Base-by-base conservation (phyloP, 2,329 filamentous ascomycete genomes). In the Cordyceps sp. region DNA sequence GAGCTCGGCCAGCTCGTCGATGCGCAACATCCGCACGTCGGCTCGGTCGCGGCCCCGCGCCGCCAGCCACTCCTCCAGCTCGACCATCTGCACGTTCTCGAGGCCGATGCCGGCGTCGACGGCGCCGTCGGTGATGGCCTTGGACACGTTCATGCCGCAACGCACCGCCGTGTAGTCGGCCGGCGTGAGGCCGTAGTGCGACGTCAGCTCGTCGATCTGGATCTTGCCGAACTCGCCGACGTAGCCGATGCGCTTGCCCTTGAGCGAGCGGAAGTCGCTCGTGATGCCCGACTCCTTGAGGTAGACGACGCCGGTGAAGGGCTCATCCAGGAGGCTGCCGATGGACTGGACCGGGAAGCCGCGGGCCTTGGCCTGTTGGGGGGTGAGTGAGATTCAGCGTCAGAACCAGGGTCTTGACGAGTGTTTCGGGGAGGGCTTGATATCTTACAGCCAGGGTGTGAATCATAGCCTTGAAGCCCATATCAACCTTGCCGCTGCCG, bases 381-480 rank as follows among this genome's bases (percentile, higher is more conserved):
- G 9, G 12, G 15, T 10, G 4, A 28, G 10, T 10, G 22, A 13
- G 5, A 24, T 24, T 24, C 10, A 24, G 9, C n/a, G 21, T 23
- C 21, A 23, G 21, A 12, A 23, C 21, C 7, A 23, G 21, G 21
- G 12, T 23, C 21, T 12, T 7, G 21, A n/a, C n/a, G n/a, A n/a
- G n/a, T n/a, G n/a, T n/a, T n/a, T n/a, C n/a, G n/a, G n/a, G 21
- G 21, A 7, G 21, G 21, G 7, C 21, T 23, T 23, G 24, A n/a
- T n/a, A n/a, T 52, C 62, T 39, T 55, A 76, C 73, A 34, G 78
- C 78, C 37, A 85, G 66, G 8, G 78, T 84, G 48, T 85, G 79
- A 42, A 85, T 85, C 78, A 85, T 84, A 41, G 79, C 78, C 55
- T 84, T 85, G 66, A 81, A 83, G 28, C 78, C 79, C 46, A 84